Percentiles rank a stretch among this genome's conserved stretches.
phyloP scores from a whole-genome alignment of 1,284 basidiomycete species.

The Cryptococcus sp. region DNA sequence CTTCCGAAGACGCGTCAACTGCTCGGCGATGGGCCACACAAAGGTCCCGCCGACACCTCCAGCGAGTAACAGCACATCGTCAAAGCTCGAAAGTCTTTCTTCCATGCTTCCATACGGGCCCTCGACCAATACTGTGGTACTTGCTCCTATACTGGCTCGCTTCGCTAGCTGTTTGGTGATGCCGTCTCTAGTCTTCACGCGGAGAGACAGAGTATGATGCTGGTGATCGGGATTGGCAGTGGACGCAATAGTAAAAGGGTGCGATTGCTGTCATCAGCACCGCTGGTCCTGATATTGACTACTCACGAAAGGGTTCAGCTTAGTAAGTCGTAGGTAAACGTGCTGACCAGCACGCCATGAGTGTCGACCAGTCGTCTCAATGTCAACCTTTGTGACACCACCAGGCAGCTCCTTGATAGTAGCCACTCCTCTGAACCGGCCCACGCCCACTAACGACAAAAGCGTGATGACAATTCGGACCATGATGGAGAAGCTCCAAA shows the following conservation, averaged over 20 bases:
- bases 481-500: constrained; percentile 4
- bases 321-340: constrained; percentile 1
- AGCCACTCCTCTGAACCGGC: not conserved
- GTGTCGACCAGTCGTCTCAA: not conserved
- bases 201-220: not conserved
- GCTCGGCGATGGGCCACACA: constrained; percentile 1
- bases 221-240: not conserved
- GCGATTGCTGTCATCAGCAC: constrained; percentile 2
- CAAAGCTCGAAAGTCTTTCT: constrained; percentile 1
- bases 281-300: not conserved
- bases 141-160: not conserved
- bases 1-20: not conserved
- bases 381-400: constrained; percentile 1
- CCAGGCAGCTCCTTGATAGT: not conserved
- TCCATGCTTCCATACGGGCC: constrained; percentile 3
- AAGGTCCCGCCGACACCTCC: constrained; percentile 5
- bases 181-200: constrained; percentile 1
- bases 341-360: constrained; percentile 1
- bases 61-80: constrained; percentile 2
- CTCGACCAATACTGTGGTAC: not conserved
- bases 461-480: not conserved
- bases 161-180: constrained; percentile 1
- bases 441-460: not conserved
- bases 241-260: constrained; percentile 1
- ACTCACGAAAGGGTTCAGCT: constrained; percentile 4